Percentiles rank a stretch among this genome's conserved stretches.
Conservation (phyloP, 2,329 filamentous ascomycete genomes). For the Alternaria arborescens region DNA sequence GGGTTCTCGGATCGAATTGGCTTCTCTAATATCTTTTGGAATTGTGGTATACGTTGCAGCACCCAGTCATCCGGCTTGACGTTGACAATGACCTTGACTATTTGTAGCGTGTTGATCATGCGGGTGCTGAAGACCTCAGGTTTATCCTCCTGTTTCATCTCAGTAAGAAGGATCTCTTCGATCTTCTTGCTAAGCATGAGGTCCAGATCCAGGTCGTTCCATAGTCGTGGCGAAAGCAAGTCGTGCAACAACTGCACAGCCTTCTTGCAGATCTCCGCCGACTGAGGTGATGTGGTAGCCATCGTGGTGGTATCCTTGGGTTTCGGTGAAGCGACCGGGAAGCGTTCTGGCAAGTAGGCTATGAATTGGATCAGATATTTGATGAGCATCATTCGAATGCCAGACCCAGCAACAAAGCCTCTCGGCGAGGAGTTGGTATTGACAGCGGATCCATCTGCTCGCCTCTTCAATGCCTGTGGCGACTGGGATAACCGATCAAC, state of each 20-base stretch:
- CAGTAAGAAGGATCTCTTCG: conserved; percentile 82
- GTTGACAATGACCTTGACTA: conserved; percentile 88
- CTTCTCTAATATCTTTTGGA: conserved; percentile 92
- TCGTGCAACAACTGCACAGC: conserved; percentile 83
- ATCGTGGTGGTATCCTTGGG: conserved; percentile 51
- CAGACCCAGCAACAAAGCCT: conserved; percentile 54
- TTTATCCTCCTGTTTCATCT: conserved; percentile 62
- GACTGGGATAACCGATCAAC: conserved; percentile 68
- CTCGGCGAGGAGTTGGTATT: conserved; percentile 63
- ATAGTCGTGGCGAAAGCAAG: conserved; percentile 84
- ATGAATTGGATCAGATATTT: conserved; percentile 98
- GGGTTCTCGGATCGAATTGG: conserved; percentile 85
- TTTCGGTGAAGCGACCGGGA: conserved; percentile 66
- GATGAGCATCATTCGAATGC: conserved; percentile 79
- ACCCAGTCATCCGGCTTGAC: conserved; percentile 93
- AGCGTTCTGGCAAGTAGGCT: conserved; percentile 86
- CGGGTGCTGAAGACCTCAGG: conserved; percentile 79
- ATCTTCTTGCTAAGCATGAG: conserved; percentile 84
- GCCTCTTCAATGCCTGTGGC: conserved; percentile 75
- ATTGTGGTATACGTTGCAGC: conserved; percentile 73
- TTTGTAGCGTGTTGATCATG: conserved; percentile 93
- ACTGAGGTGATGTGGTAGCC: conserved; percentile 54
- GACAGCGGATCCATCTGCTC: conserved; percentile 70
- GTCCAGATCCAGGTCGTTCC: conserved; percentile 91
- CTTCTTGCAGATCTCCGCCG: conserved; percentile 84